Percentiles rank a stretch among this genome's conserved stretches.
These are phyloP conservation scores for Onygenales sp. DNA, from an alignment of 2,329 filamentous ascomycete species.

Conservation along the genomic window DNA sequence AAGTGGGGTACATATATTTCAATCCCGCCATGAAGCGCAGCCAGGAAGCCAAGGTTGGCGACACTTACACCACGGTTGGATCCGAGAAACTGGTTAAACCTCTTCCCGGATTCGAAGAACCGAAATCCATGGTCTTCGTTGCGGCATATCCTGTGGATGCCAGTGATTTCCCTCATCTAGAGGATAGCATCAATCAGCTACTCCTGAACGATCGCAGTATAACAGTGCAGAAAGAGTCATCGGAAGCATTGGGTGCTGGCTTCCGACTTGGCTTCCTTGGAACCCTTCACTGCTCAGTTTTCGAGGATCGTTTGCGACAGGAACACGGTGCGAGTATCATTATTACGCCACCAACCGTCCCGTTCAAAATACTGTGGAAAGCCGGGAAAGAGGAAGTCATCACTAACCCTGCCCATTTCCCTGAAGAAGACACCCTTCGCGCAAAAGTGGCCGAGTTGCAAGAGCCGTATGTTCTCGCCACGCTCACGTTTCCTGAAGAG, in stretches of 20 bases:
- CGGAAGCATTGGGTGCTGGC: slow-evolving; percentile 83
- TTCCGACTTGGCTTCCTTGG: slow-evolving; percentile 92
- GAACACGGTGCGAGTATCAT: slow-evolving; percentile 94
- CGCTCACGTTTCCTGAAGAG: slow-evolving; percentile 84
- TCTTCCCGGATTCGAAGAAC: slow-evolving; percentile 88
- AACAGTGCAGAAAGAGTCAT: slow-evolving; percentile 86
- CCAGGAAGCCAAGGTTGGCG: slow-evolving; percentile 89
- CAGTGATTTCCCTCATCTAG: slow-evolving; percentile 71
- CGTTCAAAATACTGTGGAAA: slow-evolving; percentile 72
- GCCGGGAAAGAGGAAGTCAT: slow-evolving; percentile 71
- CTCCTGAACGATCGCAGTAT: slow-evolving; percentile 92
- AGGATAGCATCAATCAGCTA: slow-evolving; percentile 90
- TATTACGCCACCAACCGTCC: slow-evolving; percentile 91
- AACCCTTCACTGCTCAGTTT: slow-evolving; percentile 98
- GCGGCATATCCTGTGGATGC: slow-evolving; percentile 93
- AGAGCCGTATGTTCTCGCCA: slow-evolving; percentile 69
- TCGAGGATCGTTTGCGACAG: slow-evolving; percentile 87
- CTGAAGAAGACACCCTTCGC: slow-evolving; percentile 55
- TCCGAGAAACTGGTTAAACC: slow-evolving; percentile 67
- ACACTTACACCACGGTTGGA: slow-evolving; percentile 82
- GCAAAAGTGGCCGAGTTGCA: slow-evolving; percentile 52
- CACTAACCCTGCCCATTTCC: slow-evolving; percentile 80
- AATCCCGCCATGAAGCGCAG: slow-evolving; percentile 98
- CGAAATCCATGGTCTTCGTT: slow-evolving; percentile 98
- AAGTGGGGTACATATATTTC: slow-evolving; percentile 94